Conservation (phyloP, 139 green algal genomes). For the Dunaliella primolecta region DNA sequence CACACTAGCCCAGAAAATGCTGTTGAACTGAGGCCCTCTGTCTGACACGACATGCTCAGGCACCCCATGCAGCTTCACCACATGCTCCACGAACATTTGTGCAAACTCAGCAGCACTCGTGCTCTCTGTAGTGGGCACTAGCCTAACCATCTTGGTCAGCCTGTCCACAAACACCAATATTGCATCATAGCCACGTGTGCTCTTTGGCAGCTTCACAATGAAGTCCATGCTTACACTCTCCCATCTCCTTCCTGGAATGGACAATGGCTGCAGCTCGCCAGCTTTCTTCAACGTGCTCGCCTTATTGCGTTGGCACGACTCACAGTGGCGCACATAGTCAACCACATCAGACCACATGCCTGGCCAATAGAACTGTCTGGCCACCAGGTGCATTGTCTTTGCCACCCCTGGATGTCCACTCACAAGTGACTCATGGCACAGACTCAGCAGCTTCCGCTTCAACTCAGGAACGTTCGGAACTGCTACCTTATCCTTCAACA, state of each 20-base stretch:
- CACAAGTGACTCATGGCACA: background rate
- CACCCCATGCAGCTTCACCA: slow-evolving; percentile 28
- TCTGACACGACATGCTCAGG: slow-evolving; percentile 35
- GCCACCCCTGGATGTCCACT: slow-evolving; percentile 6
- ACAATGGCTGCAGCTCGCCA: slow-evolving; percentile 24
- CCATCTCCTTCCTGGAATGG: slow-evolving; percentile 10
- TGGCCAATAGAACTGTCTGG: slow-evolving; percentile 27
- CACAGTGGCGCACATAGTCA: slow-evolving; percentile 22
- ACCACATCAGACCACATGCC: background rate
- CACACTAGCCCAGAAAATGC: slow-evolving; percentile 30
- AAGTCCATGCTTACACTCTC: background rate
- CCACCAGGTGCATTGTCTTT: background rate
- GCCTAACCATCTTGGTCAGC: slow-evolving; percentile 38
- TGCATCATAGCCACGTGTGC: slow-evolving; percentile 20
- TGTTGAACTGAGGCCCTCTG: slow-evolving; percentile 26
- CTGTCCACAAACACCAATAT: slow-evolving; percentile 44
- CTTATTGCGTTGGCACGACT: slow-evolving; percentile 39
- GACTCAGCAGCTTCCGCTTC: background rate
- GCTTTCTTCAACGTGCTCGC: slow-evolving; percentile 1
- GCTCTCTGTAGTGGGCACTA: slow-evolving; percentile 11
- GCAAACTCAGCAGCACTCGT: background rate
- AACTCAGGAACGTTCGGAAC: background rate
- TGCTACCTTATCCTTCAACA: background rate
- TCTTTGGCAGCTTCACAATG: slow-evolving; percentile 20
- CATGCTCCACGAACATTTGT: slow-evolving; percentile 33